A percentile compares a stretch with the other conserved stretches of the same genome.
Evolutionary conservation across 208 protist genomes (phyloP).

Genomic region (Crithidia sp.): DNA sequence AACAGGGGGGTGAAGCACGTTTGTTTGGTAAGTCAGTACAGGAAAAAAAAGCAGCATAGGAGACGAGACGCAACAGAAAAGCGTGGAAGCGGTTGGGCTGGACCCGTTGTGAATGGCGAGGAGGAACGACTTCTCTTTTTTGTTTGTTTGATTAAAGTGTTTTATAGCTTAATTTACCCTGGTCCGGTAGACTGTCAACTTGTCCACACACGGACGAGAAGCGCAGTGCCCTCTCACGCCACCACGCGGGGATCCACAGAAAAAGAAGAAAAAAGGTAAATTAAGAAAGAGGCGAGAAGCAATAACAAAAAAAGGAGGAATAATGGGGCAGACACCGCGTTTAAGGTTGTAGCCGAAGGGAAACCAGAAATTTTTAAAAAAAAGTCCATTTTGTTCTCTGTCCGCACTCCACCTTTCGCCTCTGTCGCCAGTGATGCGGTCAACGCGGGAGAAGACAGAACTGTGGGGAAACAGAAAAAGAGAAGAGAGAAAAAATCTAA

Average conservation of each 20-base stretch:
- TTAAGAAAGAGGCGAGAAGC: too few relatives aligned
- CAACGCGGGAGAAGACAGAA: conserved; percentile 7
- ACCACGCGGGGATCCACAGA: too few relatives aligned
- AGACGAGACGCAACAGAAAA: neutral
- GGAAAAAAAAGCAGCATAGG: neutral
- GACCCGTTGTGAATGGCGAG: too few relatives aligned
- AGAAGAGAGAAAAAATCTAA: conserved; percentile 5
- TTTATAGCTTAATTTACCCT: too few relatives aligned
- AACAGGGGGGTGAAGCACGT: neutral
- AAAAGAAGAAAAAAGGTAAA: too few relatives aligned
- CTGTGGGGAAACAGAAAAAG: conserved; percentile 16
- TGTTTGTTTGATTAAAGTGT: too few relatives aligned
- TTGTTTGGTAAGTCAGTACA: neutral
- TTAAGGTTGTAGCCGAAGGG: neutral
- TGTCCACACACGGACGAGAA: too few relatives aligned
- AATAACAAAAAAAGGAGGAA: too few relatives aligned
- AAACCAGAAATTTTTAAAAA: neutral
- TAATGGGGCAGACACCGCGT: neutral
- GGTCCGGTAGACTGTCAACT: too few relatives aligned
- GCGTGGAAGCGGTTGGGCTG: too few relatives aligned
- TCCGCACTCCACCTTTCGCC: neutral
- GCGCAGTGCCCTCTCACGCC: too few relatives aligned
- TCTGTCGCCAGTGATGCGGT: neutral
- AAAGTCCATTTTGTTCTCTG: conserved; percentile 5
- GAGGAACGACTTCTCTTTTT: too few relatives aligned